Evolutionary conservation across 305 asterid species (phyloP), one percentile per base, ranked within the genome.

Genomic region (Withania somnifera): DNA sequence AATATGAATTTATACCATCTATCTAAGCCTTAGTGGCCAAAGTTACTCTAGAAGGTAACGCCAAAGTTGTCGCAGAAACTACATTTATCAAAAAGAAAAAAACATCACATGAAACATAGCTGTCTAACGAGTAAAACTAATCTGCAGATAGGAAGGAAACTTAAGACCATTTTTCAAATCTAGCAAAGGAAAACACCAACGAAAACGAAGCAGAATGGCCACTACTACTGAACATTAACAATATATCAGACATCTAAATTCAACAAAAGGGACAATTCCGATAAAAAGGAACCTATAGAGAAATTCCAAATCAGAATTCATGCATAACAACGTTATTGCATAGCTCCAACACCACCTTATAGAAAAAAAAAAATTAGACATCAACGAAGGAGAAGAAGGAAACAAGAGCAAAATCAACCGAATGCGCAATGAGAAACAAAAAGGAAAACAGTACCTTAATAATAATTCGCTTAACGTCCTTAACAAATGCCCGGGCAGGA

Each of bases 401-500:
- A 6, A 8, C 6, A 10, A 10, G 45, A 38, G 45, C 6, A 38
- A 38, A 2, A 38, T 1, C n/a, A n/a, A n/a, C n/a, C n/a, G n/a
- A 38, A 38, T 7, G 45, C 45, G 45, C 10, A 38, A 38, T 7
- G 45, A 38, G 45, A 38, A 7, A 38, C 45, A 15, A 50, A 26
- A 36, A 22, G 1, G 7, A 7, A 15, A 30, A 7, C 0, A 64
- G 11, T 40, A 92, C 98, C 97, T 94, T 94, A 79, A 94, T 86
- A 79, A 92, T 87, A 61, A 94, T 85, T 19, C 98, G 93, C 85
- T 89, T 94, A 45, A 94, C 98, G 53, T 94, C 94, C 78, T 80
- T 93, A 7, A 94, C 83, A 82, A 94, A 94, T 11, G 90, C 86
- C 22, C 98, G 92, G 45, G 90, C 87, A 5, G 95, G 84, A 87